These are phyloP conservation scores for Vinca major DNA, from an alignment of 305 asterid genomes.

Conservation along the genomic window DNA sequence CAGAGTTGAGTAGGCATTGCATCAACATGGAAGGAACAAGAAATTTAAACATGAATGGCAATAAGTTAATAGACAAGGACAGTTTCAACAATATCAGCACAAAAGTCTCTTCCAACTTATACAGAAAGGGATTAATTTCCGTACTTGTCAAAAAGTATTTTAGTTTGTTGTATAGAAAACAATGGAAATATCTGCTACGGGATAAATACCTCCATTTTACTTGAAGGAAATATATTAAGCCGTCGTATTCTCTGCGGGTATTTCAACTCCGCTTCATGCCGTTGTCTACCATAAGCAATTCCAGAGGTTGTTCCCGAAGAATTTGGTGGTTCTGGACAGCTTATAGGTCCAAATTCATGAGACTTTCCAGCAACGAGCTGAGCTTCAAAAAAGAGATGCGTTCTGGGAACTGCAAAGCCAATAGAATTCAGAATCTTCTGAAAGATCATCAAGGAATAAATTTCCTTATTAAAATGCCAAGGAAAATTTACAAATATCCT, in stretches of 20 bases:
- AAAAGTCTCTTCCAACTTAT: neutral
- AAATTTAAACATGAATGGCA: neutral
- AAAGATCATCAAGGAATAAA: constrained; percentile 8
- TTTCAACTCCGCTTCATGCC: constrained; percentile 83
- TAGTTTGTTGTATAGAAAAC: neutral
- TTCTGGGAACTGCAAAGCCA: constrained; percentile 72
- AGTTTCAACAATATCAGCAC: neutral
- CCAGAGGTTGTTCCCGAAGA: constrained; percentile 45
- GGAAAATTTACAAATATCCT: neutral
- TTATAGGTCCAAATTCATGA: constrained; percentile 80
- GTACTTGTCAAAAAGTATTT: neutral
- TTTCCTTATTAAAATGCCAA: neutral
- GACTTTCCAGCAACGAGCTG: constrained; percentile 91
- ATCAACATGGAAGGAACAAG: neutral
- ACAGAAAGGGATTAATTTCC: neutral
- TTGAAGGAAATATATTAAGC: constrained; percentile 84
- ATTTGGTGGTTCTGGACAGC: constrained; percentile 81
- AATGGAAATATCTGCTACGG: neutral
- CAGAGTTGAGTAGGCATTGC: neutral
- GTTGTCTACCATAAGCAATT: constrained; percentile 63
- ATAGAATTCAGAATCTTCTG: neutral
- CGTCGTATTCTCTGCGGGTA: constrained; percentile 88
- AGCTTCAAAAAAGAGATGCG: constrained; percentile 88
- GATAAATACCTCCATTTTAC: constrained; percentile 68
- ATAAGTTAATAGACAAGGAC: neutral